phyloP scores from a whole-genome alignment of 805 yeast species.

The Danielia reshetovae region DNA sequence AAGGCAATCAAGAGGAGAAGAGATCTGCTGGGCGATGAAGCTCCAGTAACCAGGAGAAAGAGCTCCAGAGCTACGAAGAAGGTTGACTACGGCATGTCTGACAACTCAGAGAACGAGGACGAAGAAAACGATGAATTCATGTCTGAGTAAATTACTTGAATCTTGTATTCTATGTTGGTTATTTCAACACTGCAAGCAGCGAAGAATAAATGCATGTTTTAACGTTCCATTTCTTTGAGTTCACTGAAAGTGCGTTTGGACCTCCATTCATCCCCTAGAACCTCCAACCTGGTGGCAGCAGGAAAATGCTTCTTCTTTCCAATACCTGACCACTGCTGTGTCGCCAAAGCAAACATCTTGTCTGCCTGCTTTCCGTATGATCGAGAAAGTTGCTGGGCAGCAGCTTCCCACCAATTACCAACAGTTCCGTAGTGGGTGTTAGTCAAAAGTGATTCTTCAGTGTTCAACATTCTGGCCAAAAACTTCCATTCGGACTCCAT shows the following conservation, averaged over 20 bases:
- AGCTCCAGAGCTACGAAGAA: conserved; percentile 35
- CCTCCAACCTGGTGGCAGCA: conserved; percentile 72
- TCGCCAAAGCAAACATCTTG: conserved; percentile 52
- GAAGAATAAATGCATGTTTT: neutral
- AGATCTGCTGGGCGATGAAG: neutral
- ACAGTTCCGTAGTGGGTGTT: conserved; percentile 70
- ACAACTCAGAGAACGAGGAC: conserved; percentile 11
- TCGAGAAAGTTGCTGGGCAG: conserved; percentile 51
- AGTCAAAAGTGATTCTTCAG: conserved; percentile 43
- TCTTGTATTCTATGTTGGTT: neutral
- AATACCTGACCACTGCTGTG: conserved; percentile 49
- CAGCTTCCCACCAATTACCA: conserved; percentile 91
- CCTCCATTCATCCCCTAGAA: conserved; percentile 79
- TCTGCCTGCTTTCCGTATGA: conserved; percentile 67
- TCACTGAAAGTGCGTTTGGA: conserved; percentile 42
- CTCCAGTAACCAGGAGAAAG: conserved; percentile 26
- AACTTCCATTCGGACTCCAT: conserved; percentile 55
- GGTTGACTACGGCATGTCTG: conserved; percentile 27
- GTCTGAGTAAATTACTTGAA: conserved; percentile 11
- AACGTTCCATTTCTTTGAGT: conserved; percentile 41
- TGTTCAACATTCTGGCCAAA: conserved; percentile 68
- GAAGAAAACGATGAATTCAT: conserved; percentile 12
- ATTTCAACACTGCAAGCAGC: neutral
- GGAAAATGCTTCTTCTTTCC: conserved; percentile 55
- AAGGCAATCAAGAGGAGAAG: neutral